Evolutionary conservation across 1,139 yeast species (phyloP).

Genomic region (Candida labiduridarum): DNA sequence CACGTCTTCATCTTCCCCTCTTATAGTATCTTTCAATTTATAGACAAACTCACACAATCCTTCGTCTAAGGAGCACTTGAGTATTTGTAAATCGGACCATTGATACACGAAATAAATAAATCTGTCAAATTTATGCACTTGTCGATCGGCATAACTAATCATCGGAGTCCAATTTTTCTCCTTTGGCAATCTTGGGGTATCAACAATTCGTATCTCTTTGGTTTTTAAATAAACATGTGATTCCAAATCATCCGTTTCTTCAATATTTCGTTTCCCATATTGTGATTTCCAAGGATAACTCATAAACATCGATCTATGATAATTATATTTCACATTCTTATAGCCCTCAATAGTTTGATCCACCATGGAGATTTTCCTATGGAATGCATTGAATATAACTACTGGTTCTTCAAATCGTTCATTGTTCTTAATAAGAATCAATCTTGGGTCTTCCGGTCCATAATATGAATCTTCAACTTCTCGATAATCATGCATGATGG

Average conservation of each 20-base stretch:
- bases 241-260: slow-evolving; percentile 20
- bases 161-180: slow-evolving; percentile 40
- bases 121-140: slow-evolving; percentile 18
- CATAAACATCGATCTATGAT: slow-evolving; percentile 35
- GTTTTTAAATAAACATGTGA: slow-evolving; percentile 25
- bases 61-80: slow-evolving; percentile 25
- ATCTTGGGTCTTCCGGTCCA: slow-evolving; percentile 54
- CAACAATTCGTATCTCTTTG: slow-evolving; percentile 27
- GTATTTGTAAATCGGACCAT: slow-evolving; percentile 29
- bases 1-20: slow-evolving; percentile 18
- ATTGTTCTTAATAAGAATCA: slow-evolving; percentile 31
- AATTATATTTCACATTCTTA: slow-evolving; percentile 14
- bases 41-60: slow-evolving; percentile 28
- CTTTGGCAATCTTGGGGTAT: slow-evolving; percentile 15
- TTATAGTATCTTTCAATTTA: slow-evolving; percentile 15
- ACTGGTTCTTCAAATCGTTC: slow-evolving; percentile 36
- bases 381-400: slow-evolving; percentile 33
- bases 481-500: slow-evolving; percentile 32
- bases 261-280: slow-evolving; percentile 33
- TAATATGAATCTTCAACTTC: slow-evolving; percentile 24
- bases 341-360: slow-evolving; percentile 7
- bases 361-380: slow-evolving; percentile 21
- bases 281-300: slow-evolving; percentile 45
- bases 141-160: slow-evolving; percentile 21
- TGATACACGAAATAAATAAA: slow-evolving; percentile 23